Evolutionary conservation across 495 filamentous ascomycete genomes (phyloP).

Genomic region (Bacidia rubella): DNA sequence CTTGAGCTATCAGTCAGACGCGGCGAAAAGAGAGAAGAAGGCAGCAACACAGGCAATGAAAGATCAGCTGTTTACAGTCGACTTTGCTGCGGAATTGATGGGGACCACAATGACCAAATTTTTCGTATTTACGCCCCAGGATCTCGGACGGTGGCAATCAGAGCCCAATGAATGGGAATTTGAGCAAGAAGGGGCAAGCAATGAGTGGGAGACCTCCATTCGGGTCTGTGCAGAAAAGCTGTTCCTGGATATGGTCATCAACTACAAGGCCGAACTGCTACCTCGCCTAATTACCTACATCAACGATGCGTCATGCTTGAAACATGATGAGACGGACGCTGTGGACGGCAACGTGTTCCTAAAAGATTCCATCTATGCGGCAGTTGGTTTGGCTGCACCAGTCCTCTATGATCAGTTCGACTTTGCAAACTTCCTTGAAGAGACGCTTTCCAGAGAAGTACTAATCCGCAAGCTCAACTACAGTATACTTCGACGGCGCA

Average conservation of each 20-base stretch:
- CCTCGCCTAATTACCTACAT: conserved; percentile 70
- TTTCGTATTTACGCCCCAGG: conserved; percentile 72
- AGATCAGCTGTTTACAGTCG: conserved; percentile 54
- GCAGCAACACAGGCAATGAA: conserved; percentile 51
- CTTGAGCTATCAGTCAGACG: conserved; percentile 62
- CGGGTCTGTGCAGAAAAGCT: conserved; percentile 85
- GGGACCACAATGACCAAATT: conserved; percentile 73
- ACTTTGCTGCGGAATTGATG: conserved; percentile 64
- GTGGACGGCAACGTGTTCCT: conserved; percentile 49
- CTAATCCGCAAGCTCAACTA: conserved; percentile 62
- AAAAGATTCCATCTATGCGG: conserved; percentile 89
- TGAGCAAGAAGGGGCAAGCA: conserved; percentile 62
- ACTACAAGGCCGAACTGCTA: conserved; percentile 67
- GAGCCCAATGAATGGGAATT: conserved; percentile 89
- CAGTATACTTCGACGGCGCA: conserved; percentile 76
- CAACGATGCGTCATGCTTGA: conserved; percentile 51
- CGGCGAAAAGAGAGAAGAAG: conserved; percentile 54
- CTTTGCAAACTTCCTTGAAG: conserved; percentile 65
- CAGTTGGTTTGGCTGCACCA: conserved; percentile 72
- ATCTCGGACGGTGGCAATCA: conserved; percentile 82
- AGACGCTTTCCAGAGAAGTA: conserved; percentile 63
- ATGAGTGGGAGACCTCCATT: conserved; percentile 77
- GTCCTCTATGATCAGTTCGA: conserved; percentile 54
- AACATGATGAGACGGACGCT: conserved; percentile 23
- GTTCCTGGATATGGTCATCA: conserved; percentile 77